Base-by-base conservation (phyloP, 805 yeast genomes). In the Pichia scutulata region DNA sequence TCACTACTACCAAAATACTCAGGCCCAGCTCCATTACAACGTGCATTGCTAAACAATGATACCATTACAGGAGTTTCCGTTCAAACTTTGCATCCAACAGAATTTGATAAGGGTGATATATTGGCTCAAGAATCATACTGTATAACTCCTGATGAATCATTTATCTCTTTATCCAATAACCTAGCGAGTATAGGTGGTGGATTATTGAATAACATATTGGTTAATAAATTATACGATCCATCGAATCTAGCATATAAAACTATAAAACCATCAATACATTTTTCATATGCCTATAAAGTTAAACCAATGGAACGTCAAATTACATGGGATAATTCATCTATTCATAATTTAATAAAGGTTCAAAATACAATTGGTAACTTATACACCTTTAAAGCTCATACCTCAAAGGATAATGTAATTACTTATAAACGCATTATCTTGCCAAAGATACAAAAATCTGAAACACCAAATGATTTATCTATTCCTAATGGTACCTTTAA, bases 21-120 rank as follows among this genome's bases (percentile, higher is more conserved):
- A 2, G 99, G 99, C 0, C 82, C 97, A 0, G 84, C 97, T 1
- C 99, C 99, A 0, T 68, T 93, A 4, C 98, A 92, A 54, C 74
- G 80, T 52, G 82, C 97, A 0, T 65, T 93, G 13, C 63, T 90
- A 59, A 78, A 85, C 52, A 73, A 73, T 40, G 89, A 84, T 55
- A 36, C 54, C 0, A 52, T 44, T 18, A 84, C 97, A 0, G 99
- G 98, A 0, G 95, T 89, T 18, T 79, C 97, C 0, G 77, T 93
- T 0, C 99, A 93, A 64, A 87, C 96, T 0, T 67, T 93, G 23
- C 96, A 93, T 61, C 97, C 97, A 0, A 75, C 84, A 1, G 76
- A 81, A 61, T 93, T 93, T 60, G 99, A 93, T 58, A 72, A 70
- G 33, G 99, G 99, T 1, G 70, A 73, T 1, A 76, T 92, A 0